These are phyloP conservation scores for Colletotrichum noveboracense DNA, from an alignment of 2,329 filamentous ascomycete species.

Conservation along the genomic window DNA sequence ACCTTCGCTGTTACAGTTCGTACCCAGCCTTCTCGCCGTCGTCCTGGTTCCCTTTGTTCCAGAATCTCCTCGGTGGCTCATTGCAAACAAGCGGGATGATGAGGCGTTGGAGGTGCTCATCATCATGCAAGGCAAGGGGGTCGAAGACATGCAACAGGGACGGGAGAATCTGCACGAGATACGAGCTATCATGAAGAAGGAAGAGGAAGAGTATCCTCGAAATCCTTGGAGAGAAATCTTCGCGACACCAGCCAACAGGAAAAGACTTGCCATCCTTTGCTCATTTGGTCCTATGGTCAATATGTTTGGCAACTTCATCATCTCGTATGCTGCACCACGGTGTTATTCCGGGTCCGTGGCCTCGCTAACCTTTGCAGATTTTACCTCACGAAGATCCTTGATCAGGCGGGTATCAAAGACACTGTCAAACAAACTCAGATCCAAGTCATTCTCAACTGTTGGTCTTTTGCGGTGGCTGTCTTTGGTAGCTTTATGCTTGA, in stretches of 20 bases:
- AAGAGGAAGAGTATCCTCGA: constrained; percentile 27
- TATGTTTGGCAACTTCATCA: constrained; percentile 35
- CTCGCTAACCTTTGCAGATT: constrained; percentile 15
- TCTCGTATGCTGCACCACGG: constrained; percentile 25
- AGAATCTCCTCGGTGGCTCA: constrained; percentile 39
- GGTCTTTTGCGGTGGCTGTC: constrained; percentile 37
- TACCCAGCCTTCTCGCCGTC: constrained; percentile 32
- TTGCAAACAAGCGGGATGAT: constrained; percentile 31
- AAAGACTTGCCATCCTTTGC: constrained; percentile 28
- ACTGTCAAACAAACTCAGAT: constrained; percentile 31
- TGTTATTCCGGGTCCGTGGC: not conserved
- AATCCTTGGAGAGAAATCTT: constrained; percentile 32
- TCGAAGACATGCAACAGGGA: constrained; percentile 26
- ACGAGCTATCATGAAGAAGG: constrained; percentile 25
- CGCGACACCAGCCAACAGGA: constrained; percentile 27
- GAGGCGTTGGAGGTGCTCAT: constrained; percentile 40
- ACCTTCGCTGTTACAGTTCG: constrained; percentile 37
- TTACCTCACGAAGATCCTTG: constrained; percentile 33
- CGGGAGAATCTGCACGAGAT: constrained; percentile 26
- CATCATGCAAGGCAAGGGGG: constrained; percentile 45
- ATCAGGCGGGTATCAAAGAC: constrained; percentile 33
- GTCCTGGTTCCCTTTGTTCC: constrained; percentile 8
- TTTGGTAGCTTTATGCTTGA: constrained; percentile 37
- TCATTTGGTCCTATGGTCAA: constrained; percentile 31
- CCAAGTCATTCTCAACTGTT: constrained; percentile 39